phyloP scores from a whole-genome alignment of 2,329 filamentous ascomycete species.

The Trichoderma koningii region DNA sequence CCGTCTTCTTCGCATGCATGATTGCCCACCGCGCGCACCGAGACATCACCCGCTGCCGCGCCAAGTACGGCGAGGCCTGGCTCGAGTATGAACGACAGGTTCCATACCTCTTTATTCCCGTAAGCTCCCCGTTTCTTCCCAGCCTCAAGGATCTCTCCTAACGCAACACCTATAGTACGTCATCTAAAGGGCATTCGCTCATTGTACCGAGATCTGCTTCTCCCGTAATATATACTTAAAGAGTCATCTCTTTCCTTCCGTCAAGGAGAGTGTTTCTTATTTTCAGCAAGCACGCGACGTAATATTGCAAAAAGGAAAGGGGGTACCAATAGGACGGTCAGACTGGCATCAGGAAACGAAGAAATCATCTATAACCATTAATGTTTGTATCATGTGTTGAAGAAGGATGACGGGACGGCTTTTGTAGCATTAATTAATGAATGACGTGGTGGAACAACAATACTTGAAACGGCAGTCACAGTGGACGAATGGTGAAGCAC shows the following conservation, averaged over 20 bases:
- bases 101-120: conserved; percentile 82
- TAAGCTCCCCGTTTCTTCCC: conserved; percentile 37
- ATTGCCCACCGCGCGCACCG: conserved; percentile 76
- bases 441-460: neutral
- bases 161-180: conserved; percentile 42
- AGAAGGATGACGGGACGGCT: neutral
- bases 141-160: conserved; percentile 25
- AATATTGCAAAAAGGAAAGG: neutral
- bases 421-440: conserved; percentile 8
- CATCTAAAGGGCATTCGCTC: conserved; percentile 38
- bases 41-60: conserved; percentile 75
- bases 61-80: conserved; percentile 83
- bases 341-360: neutral
- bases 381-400: conserved; percentile 17
- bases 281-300: conserved; percentile 12
- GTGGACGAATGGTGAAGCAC: neutral
- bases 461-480: too few species aligned
- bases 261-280: conserved; percentile 2
- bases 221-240: conserved; percentile 27
- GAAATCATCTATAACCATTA: neutral
- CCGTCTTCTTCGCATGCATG: conserved; percentile 79
- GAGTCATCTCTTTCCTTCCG: neutral
- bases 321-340: neutral
- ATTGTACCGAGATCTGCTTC: conserved; percentile 14
- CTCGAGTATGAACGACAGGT: conserved; percentile 75